Conservation (phyloP, 163 green algal genomes). For the Volvox carteri region DNA sequence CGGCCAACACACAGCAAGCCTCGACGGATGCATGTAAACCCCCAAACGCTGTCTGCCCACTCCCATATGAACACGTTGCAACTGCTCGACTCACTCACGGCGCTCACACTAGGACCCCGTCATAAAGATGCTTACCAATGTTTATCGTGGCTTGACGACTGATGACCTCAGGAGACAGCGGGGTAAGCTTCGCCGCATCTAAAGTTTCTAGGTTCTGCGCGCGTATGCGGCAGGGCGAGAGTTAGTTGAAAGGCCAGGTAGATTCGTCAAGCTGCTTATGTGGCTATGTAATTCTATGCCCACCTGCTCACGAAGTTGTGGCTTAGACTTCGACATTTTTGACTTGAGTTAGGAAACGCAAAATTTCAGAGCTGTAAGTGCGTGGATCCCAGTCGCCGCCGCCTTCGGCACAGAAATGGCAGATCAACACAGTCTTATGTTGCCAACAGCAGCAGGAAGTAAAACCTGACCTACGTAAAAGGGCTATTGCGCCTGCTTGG, state of each 20-base stretch:
- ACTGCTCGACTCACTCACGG: too few relatives aligned
- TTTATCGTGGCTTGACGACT: slow-evolving; percentile 99
- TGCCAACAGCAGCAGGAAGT: neutral
- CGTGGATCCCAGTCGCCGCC: slow-evolving; percentile 23
- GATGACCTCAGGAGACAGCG: slow-evolving; percentile 98
- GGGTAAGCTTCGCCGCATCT: slow-evolving; percentile 91
- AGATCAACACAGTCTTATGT: neutral
- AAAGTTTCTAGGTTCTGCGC: slow-evolving; percentile 92
- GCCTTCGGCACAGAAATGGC: slow-evolving; percentile 1
- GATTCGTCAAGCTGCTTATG: neutral
- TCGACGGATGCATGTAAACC: too few relatives aligned
- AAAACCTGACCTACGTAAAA: neutral
- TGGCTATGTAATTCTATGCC: neutral
- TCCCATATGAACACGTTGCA: too few relatives aligned
- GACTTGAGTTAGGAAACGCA: neutral
- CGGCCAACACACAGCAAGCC: too few relatives aligned
- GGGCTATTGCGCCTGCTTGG: neutral
- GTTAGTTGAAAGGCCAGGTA: neutral
- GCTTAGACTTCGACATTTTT: slow-evolving; percentile 55
- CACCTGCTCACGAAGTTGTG: slow-evolving; percentile 56
- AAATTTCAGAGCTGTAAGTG: neutral
- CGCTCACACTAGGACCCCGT: too few relatives aligned
- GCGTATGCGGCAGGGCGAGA: neutral
- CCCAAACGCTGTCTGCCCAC: too few relatives aligned
- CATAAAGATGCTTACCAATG: slow-evolving; percentile 85